phyloP scores from a whole-genome alignment of 805 yeast genomes.

The Lachancea lanzarotensis region DNA sequence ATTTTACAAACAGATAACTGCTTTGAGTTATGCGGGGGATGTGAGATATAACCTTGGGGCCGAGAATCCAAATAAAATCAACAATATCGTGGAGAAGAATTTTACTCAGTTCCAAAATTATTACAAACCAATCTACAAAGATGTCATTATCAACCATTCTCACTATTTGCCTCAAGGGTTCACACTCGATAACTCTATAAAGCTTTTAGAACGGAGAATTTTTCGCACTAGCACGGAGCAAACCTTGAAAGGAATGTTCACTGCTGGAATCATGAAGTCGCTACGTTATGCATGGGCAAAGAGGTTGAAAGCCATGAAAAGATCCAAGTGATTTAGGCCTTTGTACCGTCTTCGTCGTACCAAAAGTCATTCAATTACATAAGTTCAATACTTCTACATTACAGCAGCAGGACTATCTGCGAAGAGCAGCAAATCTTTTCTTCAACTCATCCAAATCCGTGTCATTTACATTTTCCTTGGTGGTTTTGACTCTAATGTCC shows the following conservation, averaged over 20 bases:
- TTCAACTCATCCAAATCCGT: slow-evolving; percentile 59
- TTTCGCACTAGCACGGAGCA: slow-evolving; percentile 66
- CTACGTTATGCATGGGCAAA: slow-evolving; percentile 73
- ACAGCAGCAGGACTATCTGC: slow-evolving; percentile 28
- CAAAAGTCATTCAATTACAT: too few relatives aligned
- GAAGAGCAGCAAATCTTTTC: slow-evolving; percentile 74
- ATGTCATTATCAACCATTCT: slow-evolving; percentile 31
- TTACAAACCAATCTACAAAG: slow-evolving; percentile 55
- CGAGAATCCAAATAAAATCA: slow-evolving; percentile 84
- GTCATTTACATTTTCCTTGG: slow-evolving; percentile 19
- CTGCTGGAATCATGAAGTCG: slow-evolving; percentile 76
- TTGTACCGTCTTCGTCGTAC: neutral
- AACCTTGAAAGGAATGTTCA: slow-evolving; percentile 72
- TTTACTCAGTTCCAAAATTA: slow-evolving; percentile 58
- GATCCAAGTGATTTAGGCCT: neutral
- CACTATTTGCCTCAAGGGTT: slow-evolving; percentile 36
- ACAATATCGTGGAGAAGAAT: slow-evolving; percentile 79
- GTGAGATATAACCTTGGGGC: slow-evolving; percentile 80
- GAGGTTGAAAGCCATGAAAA: slow-evolving; percentile 34
- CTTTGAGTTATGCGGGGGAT: slow-evolving; percentile 84
- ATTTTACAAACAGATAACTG: slow-evolving; percentile 70
- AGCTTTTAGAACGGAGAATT: slow-evolving; percentile 48
- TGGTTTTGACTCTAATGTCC: slow-evolving; percentile 29
- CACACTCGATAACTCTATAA: slow-evolving; percentile 32
- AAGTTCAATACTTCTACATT: too few relatives aligned